phyloP scores from a whole-genome alignment of 352 stramenopile species.

The Phytophthora nicotianae region DNA sequence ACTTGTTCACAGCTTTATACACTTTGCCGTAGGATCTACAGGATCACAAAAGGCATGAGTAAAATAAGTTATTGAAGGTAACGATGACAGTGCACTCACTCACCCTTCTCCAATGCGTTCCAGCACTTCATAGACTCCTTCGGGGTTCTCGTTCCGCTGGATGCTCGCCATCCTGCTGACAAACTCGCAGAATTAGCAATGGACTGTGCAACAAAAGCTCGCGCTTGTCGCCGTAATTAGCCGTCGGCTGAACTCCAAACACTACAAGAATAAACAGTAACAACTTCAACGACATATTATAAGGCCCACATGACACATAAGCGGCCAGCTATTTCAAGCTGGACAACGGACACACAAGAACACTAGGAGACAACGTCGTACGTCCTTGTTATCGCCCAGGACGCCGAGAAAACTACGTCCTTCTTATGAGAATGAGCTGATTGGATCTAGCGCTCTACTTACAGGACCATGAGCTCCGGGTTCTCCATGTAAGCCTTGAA shows the following conservation, averaged over 20 bases:
- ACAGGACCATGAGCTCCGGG: slow-evolving; percentile 90
- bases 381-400: slow-evolving; percentile 35
- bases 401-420: slow-evolving; percentile 18
- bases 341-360: slow-evolving; percentile 27
- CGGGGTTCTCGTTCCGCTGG: slow-evolving; percentile 67
- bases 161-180: slow-evolving; percentile 56
- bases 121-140: slow-evolving; percentile 77
- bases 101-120: slow-evolving; percentile 80
- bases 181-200: slow-evolving; percentile 31
- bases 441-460: slow-evolving; percentile 40
- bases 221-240: slow-evolving; percentile 24
- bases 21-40: slow-evolving; percentile 83
- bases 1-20: slow-evolving; percentile 76
- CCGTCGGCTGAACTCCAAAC: background rate
- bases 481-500: slow-evolving; percentile 98
- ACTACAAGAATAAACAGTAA: background rate
- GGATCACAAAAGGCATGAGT: slow-evolving; percentile 13
- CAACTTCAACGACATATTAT: slow-evolving; percentile 17
- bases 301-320: slow-evolving; percentile 10
- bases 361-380: slow-evolving; percentile 28
- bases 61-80: slow-evolving; percentile 5
- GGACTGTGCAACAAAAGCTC: background rate
- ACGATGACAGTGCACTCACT: slow-evolving; percentile 9
- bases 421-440: slow-evolving; percentile 29
- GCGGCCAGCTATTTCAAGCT: slow-evolving; percentile 28